These are phyloP conservation scores for Ceratocystis cubensis DNA, from an alignment of 2,329 filamentous ascomycete genomes.

Conservation along the genomic window DNA sequence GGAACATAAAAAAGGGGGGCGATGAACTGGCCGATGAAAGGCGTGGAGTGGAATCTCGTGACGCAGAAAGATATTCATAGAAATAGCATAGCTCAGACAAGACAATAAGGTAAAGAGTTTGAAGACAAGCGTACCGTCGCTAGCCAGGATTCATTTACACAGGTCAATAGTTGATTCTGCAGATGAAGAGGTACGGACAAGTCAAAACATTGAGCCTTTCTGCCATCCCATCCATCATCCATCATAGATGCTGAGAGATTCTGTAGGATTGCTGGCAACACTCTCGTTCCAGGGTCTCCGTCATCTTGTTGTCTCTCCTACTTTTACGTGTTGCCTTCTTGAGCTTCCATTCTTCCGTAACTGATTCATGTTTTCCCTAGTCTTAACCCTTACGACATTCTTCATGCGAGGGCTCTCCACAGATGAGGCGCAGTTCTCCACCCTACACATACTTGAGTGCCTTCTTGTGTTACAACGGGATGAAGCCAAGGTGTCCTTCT, in stretches of 20 bases:
- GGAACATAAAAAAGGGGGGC: constrained; percentile 6
- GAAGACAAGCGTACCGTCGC: not conserved
- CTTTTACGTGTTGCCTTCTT: constrained; percentile 5
- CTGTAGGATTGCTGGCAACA: not conserved
- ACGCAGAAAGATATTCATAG: not conserved
- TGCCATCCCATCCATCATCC: no score
- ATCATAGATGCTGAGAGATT: not conserved
- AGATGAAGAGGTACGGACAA: no score
- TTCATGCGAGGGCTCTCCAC: not conserved
- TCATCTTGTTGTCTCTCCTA: not conserved
- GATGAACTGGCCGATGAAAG: not conserved
- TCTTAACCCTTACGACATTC: not conserved
- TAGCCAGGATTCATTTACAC: no score
- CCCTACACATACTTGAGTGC: no score
- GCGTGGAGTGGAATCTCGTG: not conserved
- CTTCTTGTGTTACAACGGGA: not conserved
- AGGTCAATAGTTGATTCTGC: no score
- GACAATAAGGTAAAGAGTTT: not conserved
- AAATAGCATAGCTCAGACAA: not conserved
- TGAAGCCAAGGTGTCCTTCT: not conserved
- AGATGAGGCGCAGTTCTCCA: not conserved
- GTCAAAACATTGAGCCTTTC: no score
- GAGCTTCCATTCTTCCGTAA: not conserved
- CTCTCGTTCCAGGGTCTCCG: not conserved
- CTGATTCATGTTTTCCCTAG: not conserved